Evolutionary conservation across 2,329 filamentous ascomycete genomes (phyloP).

Genomic region (Drechslerella coelobrocha): DNA sequence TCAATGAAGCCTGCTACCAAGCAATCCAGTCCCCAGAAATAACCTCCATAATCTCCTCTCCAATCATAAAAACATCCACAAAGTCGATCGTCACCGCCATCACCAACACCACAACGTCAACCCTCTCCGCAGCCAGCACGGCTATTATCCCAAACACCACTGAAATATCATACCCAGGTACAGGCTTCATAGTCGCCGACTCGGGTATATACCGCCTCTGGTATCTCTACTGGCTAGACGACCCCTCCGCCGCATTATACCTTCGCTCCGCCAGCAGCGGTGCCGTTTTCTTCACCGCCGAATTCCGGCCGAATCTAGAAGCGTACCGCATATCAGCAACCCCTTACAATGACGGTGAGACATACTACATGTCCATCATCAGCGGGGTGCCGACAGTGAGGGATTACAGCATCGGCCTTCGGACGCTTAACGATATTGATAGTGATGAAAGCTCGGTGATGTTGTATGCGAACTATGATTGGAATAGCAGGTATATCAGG

Average conservation of each 20-base stretch:
- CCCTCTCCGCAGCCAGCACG: constrained; percentile 5
- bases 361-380: constrained; percentile 40
- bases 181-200: constrained; percentile 8
- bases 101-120: constrained; percentile 14
- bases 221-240: constrained; percentile 26
- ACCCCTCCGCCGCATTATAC: constrained; percentile 14
- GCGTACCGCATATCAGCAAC: constrained; percentile 19
- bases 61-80: background rate
- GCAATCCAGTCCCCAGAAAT: constrained; percentile 3
- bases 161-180: constrained; percentile 33
- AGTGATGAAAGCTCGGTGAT: constrained; percentile 32
- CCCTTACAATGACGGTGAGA: constrained; percentile 4
- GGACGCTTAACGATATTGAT: constrained; percentile 33
- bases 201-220: constrained; percentile 25
- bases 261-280: constrained; percentile 9
- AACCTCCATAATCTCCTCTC: background rate
- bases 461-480: constrained; percentile 27
- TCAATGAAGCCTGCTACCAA: constrained; percentile 27
- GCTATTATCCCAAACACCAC: constrained; percentile 22
- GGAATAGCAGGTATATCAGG: constrained; percentile 9
- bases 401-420: constrained; percentile 26
- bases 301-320: constrained; percentile 27
- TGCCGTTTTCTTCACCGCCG: constrained; percentile 11
- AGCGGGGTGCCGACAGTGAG: constrained; percentile 4
- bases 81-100: background rate